Percentiles rank a stretch among this genome's conserved stretches.
phyloP scores from a whole-genome alignment of 2,329 filamentous ascomycete species.

The Emergomyces orientalis region DNA sequence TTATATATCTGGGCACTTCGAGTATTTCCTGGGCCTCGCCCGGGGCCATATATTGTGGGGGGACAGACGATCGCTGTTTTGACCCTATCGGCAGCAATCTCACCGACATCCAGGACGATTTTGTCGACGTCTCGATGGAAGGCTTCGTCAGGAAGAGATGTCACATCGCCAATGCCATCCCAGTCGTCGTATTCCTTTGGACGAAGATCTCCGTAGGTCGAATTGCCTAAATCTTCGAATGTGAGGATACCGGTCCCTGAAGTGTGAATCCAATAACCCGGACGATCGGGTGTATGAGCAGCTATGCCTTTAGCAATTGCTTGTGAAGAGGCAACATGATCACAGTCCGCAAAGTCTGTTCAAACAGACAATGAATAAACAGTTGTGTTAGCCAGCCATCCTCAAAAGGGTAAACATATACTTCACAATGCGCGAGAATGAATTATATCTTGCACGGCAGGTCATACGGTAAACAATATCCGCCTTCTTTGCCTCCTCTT shows the following conservation, averaged over 20 bases:
- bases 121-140: constrained; percentile 35
- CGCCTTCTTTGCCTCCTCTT: constrained; percentile 38
- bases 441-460: neutral
- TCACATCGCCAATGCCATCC: constrained; percentile 35
- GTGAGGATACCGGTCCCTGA: constrained; percentile 38
- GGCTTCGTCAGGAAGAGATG: constrained; percentile 34
- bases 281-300: constrained; percentile 27
- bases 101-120: constrained; percentile 27
- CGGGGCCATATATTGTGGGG: constrained; percentile 35
- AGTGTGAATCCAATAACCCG: constrained; percentile 38
- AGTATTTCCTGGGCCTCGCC: constrained; percentile 29
- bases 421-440: neutral
- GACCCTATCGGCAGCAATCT: constrained; percentile 22
- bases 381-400: neutral
- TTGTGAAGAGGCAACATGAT: constrained; percentile 34
- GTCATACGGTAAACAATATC: constrained; percentile 40
- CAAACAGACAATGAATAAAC: neutral
- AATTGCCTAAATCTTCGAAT: constrained; percentile 33
- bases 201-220: constrained; percentile 33
- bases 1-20: constrained; percentile 36
- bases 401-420: neutral
- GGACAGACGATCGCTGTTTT: constrained; percentile 35
- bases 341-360: constrained; percentile 35
- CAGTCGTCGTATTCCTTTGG: constrained; percentile 40
- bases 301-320: constrained; percentile 35